Evolutionary conservation across 2,329 filamentous ascomycete genomes (phyloP).

Genomic region (Alternaria novae-zelandiae): DNA sequence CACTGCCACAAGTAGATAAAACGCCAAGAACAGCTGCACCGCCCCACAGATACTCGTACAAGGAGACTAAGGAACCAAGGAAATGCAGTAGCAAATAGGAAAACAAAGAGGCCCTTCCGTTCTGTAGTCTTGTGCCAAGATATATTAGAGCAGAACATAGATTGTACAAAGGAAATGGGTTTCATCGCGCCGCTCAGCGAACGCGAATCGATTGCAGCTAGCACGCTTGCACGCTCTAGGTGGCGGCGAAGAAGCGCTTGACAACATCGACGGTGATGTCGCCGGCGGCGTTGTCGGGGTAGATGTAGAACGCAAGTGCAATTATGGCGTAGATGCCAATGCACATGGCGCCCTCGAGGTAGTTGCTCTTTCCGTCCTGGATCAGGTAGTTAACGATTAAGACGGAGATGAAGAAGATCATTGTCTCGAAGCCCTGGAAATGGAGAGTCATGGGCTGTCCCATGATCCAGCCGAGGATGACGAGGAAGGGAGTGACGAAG

Average conservation of each 20-base stretch:
- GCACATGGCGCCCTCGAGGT: constrained; percentile 76
- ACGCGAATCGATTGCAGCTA: neutral
- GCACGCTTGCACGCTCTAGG: neutral
- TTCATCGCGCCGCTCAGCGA: constrained; percentile 8
- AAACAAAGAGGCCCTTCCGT: neutral
- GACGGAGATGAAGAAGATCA: constrained; percentile 81
- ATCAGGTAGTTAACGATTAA: constrained; percentile 90
- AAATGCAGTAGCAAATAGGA: neutral
- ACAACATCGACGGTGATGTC: constrained; percentile 38
- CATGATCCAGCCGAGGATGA: constrained; percentile 64
- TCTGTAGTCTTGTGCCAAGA: neutral
- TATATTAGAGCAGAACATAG: neutral
- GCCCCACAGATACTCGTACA: constrained; percentile 15
- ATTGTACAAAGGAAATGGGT: constrained; percentile 17
- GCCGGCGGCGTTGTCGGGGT: constrained; percentile 59
- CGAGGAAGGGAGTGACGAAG: constrained; percentile 64
- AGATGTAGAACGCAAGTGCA: constrained; percentile 66
- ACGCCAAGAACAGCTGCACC: constrained; percentile 11
- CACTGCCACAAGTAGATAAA: constrained; percentile 16
- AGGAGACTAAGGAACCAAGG: constrained; percentile 1
- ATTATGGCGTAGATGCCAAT: constrained; percentile 64
- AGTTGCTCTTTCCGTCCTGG: constrained; percentile 84
- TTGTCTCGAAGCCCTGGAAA: constrained; percentile 88
- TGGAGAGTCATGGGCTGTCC: constrained; percentile 69
- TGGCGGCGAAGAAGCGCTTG: constrained; percentile 33